Base-by-base conservation (phyloP, 2,329 filamentous ascomycete species). In the Aspergillus ustus region DNA sequence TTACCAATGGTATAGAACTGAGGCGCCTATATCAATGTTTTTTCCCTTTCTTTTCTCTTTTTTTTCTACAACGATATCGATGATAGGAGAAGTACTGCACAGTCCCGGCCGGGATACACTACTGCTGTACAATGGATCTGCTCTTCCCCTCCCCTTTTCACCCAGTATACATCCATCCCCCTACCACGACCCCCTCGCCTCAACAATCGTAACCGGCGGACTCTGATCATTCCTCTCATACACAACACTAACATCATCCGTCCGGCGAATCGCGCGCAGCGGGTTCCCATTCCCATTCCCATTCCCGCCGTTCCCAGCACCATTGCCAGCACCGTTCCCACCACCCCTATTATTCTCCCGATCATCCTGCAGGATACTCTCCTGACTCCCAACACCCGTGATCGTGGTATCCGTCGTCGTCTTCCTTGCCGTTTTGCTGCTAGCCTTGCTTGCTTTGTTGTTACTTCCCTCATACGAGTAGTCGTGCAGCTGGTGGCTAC, bases 221-320 rank as follows among this genome's bases (percentile, higher is more conserved):
- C 34, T 13, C 34, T 11, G 52, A 54, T 64, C 65, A 13, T 11
- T 13, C 34, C 13, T 58, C 57, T 64, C 65, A 60, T 69, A 70
- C 52, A 70, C 66, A 17, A 71, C 66, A 15, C 46, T 60, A 7
- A 69, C 64, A 49, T 66, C 57, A 46, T 70, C 67, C 7, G 67
- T 71, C 19, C 68, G 44, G 8, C 63, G 59, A 48, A 71, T 71
- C 4, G 57, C 34, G 9, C 63, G 61, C 20, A 66, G 7, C 17
- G 60, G 53, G 37, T 57, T 48, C 8, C 52, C 48, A 7, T n/a
- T n/a, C n/a, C 40, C 29, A 29, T 29, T 13, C 1, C 3, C 34
- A 9, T 57, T 15, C 34, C 13, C 8, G 4, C 31, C 31, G 15
- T 37, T 37, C 29, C 29, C n/a, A n/a, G n/a, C n/a, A n/a, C n/a